Evolutionary conservation across 2,329 filamentous ascomycete genomes (phyloP), one percentile per base, ranked within the genome.

Genomic region (Rutstroemia sp.): DNA sequence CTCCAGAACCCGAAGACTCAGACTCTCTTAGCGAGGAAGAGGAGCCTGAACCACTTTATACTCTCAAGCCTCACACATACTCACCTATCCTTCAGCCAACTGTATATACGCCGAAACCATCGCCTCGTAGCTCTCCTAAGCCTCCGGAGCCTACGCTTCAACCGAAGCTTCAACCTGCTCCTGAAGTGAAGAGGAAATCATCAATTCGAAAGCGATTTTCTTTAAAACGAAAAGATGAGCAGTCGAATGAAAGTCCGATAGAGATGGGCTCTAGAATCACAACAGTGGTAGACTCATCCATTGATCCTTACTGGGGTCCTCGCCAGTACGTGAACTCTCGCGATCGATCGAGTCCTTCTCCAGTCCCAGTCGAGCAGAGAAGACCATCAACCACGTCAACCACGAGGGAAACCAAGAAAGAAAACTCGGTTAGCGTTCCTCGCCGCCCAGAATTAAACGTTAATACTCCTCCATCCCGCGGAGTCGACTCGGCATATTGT

Each of bases 401-500:
- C 23, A 23, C 23, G 23, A 23, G 23, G 23, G 23, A 23, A 23
- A 23, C 23, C 23, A 23, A 4, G 16, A 54, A 17, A 8, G 52
- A 38, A 10, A 25, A 49, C 21, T 17, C 45, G 21, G 34, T 50
- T 9, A 51, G 48, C 14, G 38, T 46, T 45, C 52, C 60, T 23
- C 45, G 55, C n/a, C 56, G 56, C 17, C 51, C 50, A 19, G 58
- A 62, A 48, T 51, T 57, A 19, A 56, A 57, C 8, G 39, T 60
- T 5, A 61, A 57, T 19, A 60, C 65, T 21, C 63, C 65, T 9
- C 59, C 67, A 8, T 68, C 64, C n/a, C 63, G 62, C 25, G 65
- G 64, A n/a, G 50, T 68, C n/a, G 67, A 69, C 50, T 68, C 67
- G 38, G 66, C 66, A 17, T 68, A 69, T 50, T 68, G 63, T 53